A percentile compares a stretch with the other conserved stretches of the same genome.
Evolutionary conservation across 495 filamentous ascomycete species (phyloP).

Genomic region (Lasiosphaeris hirsuta): DNA sequence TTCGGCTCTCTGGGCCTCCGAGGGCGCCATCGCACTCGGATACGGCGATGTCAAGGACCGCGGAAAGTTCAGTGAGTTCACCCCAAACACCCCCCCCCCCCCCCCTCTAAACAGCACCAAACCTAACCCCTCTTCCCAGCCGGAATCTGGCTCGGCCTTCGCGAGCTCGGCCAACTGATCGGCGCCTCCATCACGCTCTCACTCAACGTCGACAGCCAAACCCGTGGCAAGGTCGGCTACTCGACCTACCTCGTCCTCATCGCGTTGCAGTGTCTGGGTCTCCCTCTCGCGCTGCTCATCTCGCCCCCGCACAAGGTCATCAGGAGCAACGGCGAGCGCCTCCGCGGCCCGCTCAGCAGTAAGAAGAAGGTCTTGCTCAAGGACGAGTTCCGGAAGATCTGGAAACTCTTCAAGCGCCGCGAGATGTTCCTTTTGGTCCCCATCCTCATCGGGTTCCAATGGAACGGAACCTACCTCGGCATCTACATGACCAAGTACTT

Average conservation of each 20-base stretch:
- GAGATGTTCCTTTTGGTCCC: constrained; percentile 53
- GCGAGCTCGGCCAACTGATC: constrained; percentile 54
- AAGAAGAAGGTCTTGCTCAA: constrained; percentile 38
- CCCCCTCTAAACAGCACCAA: too few species aligned
- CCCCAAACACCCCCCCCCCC: neutral
- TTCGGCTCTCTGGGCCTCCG: constrained; percentile 55
- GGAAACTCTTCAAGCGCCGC: constrained; percentile 42
- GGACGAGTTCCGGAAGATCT: constrained; percentile 46
- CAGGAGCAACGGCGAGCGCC: constrained; percentile 44
- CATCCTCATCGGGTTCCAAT: constrained; percentile 53
- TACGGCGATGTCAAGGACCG: constrained; percentile 53
- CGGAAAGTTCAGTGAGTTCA: constrained; percentile 45
- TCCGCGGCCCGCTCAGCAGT: constrained; percentile 29
- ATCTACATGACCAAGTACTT: constrained; percentile 61
- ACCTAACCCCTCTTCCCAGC: constrained; percentile 19
- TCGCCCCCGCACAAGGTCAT: constrained; percentile 55
- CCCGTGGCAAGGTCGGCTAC: constrained; percentile 53
- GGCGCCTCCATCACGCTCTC: constrained; percentile 55
- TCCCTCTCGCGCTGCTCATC: constrained; percentile 50
- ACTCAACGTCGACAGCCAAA: constrained; percentile 45
- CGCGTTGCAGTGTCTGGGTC: constrained; percentile 49
- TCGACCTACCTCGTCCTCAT: constrained; percentile 55
- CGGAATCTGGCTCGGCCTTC: constrained; percentile 57
- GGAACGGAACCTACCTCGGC: constrained; percentile 54
- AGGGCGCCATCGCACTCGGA: constrained; percentile 56